Evolutionary conservation across 2,329 filamentous ascomycete species (phyloP).

Genomic region (Cytospora mali): DNA sequence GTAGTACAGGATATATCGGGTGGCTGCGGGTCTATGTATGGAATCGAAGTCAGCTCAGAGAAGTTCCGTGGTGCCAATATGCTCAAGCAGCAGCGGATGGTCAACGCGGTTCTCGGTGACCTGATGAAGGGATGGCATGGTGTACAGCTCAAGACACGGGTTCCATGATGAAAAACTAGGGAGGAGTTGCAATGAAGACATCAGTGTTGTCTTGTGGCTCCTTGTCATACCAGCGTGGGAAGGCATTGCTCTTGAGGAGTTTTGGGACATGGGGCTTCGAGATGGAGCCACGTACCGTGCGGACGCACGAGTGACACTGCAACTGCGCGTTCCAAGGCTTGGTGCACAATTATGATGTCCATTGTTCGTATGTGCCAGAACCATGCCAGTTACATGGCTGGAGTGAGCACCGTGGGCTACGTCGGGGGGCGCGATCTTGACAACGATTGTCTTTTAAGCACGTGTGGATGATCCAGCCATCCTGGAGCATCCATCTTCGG

Average conservation of each 20-base stretch:
- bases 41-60: conserved; percentile 73
- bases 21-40: conserved; percentile 87
- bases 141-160: conserved; percentile 75
- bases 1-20: conserved; percentile 80
- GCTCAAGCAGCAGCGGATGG: conserved; percentile 81
- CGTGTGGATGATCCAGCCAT: background rate
- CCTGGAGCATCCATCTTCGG: background rate
- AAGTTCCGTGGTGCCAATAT: conserved; percentile 71
- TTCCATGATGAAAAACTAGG: conserved; percentile 38
- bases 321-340: background rate
- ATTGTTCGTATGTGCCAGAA: background rate
- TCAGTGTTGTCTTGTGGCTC: background rate
- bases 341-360: background rate
- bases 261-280: background rate
- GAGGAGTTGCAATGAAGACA: background rate
- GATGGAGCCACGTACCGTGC: background rate
- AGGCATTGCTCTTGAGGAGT: background rate
- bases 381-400: background rate
- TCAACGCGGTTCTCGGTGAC: conserved; percentile 73
- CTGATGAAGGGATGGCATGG: conserved; percentile 83
- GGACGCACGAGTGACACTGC: background rate
- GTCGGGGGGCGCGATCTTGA: background rate
- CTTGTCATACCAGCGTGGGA: background rate
- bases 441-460: background rate
- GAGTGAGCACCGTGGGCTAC: background rate